Base-by-base conservation (phyloP, 139 green algal genomes). In the Mesostigma viride region DNA sequence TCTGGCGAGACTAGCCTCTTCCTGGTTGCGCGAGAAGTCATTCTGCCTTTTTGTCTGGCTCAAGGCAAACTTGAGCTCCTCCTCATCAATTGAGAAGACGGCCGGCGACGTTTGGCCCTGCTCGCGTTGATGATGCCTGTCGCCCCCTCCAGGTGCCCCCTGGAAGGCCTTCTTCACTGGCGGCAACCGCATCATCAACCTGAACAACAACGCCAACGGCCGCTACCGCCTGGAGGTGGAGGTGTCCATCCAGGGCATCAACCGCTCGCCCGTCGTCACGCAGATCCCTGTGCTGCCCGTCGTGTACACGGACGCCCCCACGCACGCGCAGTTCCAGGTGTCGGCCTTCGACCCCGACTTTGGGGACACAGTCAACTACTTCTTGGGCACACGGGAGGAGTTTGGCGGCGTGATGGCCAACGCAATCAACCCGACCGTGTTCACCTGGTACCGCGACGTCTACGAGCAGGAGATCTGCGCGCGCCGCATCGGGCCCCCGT, bases 191-290 rank as follows among this genome's bases (percentile, higher is more conserved):
- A 35, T 77, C 5, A 17, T 61, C n/a, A 62, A 76, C 35, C 70
- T 77, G 4, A 63, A 77, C 66, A 77, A 77, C 70, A 77, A 77
- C 70, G 22, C 32, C 3, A 45, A 57, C 65, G 70, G 70, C 24
- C 67, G 70, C 11, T 75, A 58, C 63, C 35, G 69, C 14, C 64
- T 75, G 6, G 70, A 77, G 65, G 58, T 73, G 14, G 30, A 6
- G 8, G 70, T 77, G 3, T 46, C 53, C 34, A 61, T 77, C 20
- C 22, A 67, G 11, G 62, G 8, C 27, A 46, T n/a, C n/a, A 77
- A 77, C 70, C n/a, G 36, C 22, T 73, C 63, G n/a, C 70, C 70
- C 28, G 24, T 57, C 22, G 64, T 66, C 11, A 68, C 64, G 3
- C 35, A 35, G 31, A 59, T 73, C n/a, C 70, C 70, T 6, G 69